A percentile compares a stretch with the other conserved stretches of the same genome.
These are phyloP conservation scores for Cyanodermella asteris DNA, from an alignment of 2,329 filamentous ascomycete species.

Conservation along the genomic window DNA sequence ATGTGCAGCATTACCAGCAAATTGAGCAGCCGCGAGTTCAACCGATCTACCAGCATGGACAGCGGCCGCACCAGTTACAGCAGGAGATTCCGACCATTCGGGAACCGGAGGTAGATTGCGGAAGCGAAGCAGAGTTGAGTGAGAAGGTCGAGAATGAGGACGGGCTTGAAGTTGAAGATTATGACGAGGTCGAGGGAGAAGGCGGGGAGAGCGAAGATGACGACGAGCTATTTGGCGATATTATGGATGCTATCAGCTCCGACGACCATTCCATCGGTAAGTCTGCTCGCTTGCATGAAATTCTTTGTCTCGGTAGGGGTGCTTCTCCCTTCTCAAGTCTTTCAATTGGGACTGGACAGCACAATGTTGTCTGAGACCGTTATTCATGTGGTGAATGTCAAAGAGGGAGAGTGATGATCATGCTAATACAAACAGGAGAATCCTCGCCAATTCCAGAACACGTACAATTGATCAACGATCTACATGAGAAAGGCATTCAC, in stretches of 20 bases:
- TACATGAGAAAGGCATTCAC: no score
- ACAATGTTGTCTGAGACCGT: background rate
- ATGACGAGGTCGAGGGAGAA: constrained; percentile 16
- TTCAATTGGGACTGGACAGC: constrained; percentile 11
- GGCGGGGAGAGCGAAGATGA: constrained; percentile 5
- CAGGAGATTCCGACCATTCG: no score
- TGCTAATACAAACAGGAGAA: no score
- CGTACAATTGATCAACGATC: no score
- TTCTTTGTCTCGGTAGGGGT: constrained; percentile 6
- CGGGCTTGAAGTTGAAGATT: constrained; percentile 15
- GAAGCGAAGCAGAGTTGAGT: no score
- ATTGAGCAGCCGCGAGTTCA: no score
- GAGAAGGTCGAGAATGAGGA: constrained; percentile 6
- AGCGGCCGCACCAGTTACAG: no score
- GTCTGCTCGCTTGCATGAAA: constrained; percentile 1
- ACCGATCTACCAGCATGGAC: no score
- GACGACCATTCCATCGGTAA: constrained; percentile 1
- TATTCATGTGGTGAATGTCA: background rate
- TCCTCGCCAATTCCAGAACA: no score
- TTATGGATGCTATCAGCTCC: constrained; percentile 7
- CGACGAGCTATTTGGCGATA: constrained; percentile 8
- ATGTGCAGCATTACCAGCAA: no score
- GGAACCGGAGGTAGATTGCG: no score
- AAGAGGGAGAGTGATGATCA: no score
- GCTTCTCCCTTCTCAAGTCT: constrained; percentile 3